A percentile compares a stretch with the other conserved stretches of the same genome.
These are phyloP conservation scores for Linnemannia schmuckeri DNA, from an alignment of 192 early-diverging fungal genomes.

Conservation along the genomic window DNA sequence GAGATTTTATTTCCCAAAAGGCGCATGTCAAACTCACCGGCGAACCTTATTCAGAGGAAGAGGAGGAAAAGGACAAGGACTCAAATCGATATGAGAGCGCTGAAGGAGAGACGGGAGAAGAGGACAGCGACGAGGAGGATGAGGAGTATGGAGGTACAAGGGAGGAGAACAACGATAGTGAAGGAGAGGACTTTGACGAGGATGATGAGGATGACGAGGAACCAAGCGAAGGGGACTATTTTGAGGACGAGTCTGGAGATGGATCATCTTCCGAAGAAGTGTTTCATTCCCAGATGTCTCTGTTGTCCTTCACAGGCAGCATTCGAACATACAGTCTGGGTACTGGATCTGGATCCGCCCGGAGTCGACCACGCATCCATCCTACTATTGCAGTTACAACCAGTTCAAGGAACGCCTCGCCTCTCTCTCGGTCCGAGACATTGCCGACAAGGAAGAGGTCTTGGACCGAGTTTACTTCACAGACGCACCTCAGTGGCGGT, in stretches of 20 bases:
- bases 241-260: constrained; percentile 24
- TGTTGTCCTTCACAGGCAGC: constrained; percentile 42
- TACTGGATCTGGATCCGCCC: constrained; percentile 43
- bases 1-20: neutral
- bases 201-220: constrained; percentile 7
- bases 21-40: neutral
- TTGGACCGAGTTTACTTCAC: neutral
- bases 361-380: constrained; percentile 42
- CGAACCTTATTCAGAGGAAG: neutral
- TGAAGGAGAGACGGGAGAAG: neutral
- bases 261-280: constrained; percentile 19
- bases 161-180: neutral
- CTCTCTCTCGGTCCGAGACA: neutral
- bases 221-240: neutral
- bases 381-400: neutral
- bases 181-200: constrained; percentile 1
- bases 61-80: neutral
- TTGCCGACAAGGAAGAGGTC: neutral
- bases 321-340: constrained; percentile 51
- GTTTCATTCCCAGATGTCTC: constrained; percentile 48
- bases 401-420: neutral
- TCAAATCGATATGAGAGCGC: neutral
- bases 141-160: neutral
- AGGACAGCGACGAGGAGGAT: neutral
- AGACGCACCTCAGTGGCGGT: neutral